Base-by-base conservation (phyloP, 1,284 basidiomycete genomes). In the Pulveroboletus sp. region DNA sequence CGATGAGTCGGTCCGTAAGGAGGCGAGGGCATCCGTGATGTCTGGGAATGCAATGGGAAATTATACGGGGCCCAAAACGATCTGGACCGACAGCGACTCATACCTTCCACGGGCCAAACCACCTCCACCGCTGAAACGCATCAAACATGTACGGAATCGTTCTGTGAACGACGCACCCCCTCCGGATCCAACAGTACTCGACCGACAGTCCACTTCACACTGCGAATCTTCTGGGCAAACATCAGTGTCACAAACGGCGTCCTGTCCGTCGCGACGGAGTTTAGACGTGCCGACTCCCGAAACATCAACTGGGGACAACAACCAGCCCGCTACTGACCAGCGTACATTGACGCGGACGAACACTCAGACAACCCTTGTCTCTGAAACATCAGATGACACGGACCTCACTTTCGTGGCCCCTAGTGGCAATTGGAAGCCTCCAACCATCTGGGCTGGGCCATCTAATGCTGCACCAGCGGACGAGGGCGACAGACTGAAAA, bases 61-160 rank as follows among this genome's bases (percentile, higher is more conserved):
- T 6, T 2, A 3, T 8, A 6, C 12, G n/a, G 42, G 38, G 6
- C 44, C 33, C 6, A 12, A 10, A 18, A 49, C 59, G 14, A 11
- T 52, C 12, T 67, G 68, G 53, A 49, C 53, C 17, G 25, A 58
- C 9, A 7, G 53, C 15, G 70, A 71, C 31, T 20, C 60, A 0
- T 71, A 39, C 29, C 57, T 73, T 44, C 60, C 69, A 14, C 63
- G 55, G 7, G 56, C 69, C 22, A 69, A 62, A 28, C 52, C 62
- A 22, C 57, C 63, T 29, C 53, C 53, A 1, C 60, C 68, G 2
- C 53, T 67, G 1, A 52, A 61, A 31, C n/a, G 0, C 17, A 36
- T 29, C 39, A 56, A 48, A 18, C 66, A 59, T 28, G 44, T 47
- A 43, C 62, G 56, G n/a, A 56, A 49, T 38, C 18, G 14, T 33